phyloP scores from a whole-genome alignment of 148 eudicot genomes.

The Camellia japonica region DNA sequence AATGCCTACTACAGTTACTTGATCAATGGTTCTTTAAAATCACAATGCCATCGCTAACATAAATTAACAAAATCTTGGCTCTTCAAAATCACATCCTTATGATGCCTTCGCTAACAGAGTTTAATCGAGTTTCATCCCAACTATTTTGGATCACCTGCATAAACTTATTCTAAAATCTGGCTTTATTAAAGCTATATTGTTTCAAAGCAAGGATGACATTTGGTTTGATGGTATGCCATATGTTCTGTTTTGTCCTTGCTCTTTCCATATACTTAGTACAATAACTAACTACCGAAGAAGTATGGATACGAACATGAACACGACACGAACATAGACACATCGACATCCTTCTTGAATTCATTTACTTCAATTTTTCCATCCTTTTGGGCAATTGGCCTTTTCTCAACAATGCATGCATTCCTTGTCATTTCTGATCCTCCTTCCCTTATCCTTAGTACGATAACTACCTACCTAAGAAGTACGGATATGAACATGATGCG shows the following conservation, averaged over 20 bases:
- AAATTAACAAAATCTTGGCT: not conserved
- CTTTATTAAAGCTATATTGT: not conserved
- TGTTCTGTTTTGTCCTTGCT: not conserved
- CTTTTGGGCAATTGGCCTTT: too few relatives aligned
- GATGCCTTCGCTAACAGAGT: not conserved
- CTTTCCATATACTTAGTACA: not conserved
- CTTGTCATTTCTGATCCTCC: too few relatives aligned
- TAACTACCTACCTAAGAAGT: too few relatives aligned
- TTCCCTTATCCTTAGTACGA: too few relatives aligned
- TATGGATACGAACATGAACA: too few relatives aligned
- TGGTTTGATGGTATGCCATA: not conserved
- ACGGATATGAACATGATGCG: too few relatives aligned
- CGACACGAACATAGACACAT: too few relatives aligned
- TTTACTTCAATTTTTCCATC: too few relatives aligned
- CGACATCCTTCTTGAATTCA: too few relatives aligned
- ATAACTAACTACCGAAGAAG: too few relatives aligned
- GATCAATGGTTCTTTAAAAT: not conserved
- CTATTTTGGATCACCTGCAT: not conserved
- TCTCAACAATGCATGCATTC: too few relatives aligned
- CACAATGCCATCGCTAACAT: not conserved
- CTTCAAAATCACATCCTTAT: constrained; percentile 1
- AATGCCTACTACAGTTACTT: too few relatives aligned
- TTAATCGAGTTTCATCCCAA: not conserved
- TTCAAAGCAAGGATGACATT: not conserved
- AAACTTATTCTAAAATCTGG: not conserved